phyloP scores from a whole-genome alignment of 345 rosid species.

The Citrus cavaleriei region DNA sequence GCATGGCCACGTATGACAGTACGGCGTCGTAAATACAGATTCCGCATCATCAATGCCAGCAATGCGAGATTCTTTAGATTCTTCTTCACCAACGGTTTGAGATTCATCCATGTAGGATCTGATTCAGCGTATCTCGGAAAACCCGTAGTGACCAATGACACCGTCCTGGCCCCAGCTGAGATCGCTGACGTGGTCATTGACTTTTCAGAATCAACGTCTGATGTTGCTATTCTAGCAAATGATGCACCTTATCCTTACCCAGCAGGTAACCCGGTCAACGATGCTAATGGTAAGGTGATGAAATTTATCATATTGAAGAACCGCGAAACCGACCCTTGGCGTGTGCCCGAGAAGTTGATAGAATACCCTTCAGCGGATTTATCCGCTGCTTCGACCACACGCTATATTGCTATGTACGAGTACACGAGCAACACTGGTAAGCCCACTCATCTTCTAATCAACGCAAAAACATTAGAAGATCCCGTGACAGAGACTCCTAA shows the following conservation, averaged over 20 bases:
- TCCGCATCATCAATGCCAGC: conserved; percentile 73
- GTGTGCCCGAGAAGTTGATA: conserved; percentile 42
- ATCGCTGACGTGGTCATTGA: conserved; percentile 74
- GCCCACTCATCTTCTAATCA: conserved; percentile 75
- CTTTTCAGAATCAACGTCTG: conserved; percentile 52
- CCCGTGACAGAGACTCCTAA: conserved; percentile 60
- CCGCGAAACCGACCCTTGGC: conserved; percentile 39
- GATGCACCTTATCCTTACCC: conserved; percentile 76
- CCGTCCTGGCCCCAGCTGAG: conserved; percentile 72
- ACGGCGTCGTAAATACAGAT: conserved; percentile 74
- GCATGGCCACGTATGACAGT: conserved; percentile 79
- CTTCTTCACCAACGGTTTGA: conserved; percentile 67
- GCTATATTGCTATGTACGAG: conserved; percentile 79
- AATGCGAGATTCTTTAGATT: conserved; percentile 79
- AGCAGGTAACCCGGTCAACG: conserved; percentile 55
- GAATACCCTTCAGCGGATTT: conserved; percentile 48
- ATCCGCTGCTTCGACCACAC: conserved; percentile 40
- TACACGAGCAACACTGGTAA: conserved; percentile 49
- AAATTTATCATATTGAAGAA: conserved; percentile 48
- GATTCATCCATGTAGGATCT: conserved; percentile 49
- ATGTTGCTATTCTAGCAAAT: conserved; percentile 48
- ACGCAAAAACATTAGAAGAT: conserved; percentile 55
- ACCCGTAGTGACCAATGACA: conserved; percentile 36
- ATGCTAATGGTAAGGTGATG: conserved; percentile 60
- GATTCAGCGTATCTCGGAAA: conserved; percentile 59